A percentile compares a stretch with the other conserved stretches of the same genome.
Conservation (phyloP, 2,329 filamentous ascomycete genomes). For the Aureobasidium sp. region DNA sequence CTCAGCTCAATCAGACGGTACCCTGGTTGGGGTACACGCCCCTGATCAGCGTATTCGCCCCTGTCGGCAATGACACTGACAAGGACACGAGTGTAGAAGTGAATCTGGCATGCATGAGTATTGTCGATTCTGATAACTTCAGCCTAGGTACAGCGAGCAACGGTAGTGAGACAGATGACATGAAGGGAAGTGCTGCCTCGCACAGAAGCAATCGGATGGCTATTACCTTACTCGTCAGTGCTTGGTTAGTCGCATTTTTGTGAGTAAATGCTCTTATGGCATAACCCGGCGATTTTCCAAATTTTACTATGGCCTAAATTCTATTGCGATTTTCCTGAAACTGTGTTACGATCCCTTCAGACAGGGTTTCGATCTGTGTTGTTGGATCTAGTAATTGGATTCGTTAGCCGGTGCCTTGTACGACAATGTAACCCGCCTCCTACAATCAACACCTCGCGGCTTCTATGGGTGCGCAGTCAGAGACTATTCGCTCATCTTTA, state of each 20-base stretch:
- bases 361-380: too few species aligned
- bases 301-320: too few species aligned
- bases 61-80: background rate
- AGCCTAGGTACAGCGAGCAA: background rate
- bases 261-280: background rate
- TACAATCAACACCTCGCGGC: too few species aligned
- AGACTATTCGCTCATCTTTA: too few species aligned
- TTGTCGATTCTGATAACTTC: background rate
- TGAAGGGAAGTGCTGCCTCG: background rate
- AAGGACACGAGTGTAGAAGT: background rate
- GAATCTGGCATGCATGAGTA: background rate
- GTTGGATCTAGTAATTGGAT: too few species aligned
- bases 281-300: too few species aligned
- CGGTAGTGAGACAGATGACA: background rate
- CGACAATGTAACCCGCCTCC: too few species aligned
- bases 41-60: background rate
- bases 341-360: too few species aligned
- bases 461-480: too few species aligned
- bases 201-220: background rate
- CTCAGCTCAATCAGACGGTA: background rate
- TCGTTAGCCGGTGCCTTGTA: too few species aligned
- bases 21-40: background rate
- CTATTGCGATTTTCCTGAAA: too few species aligned
- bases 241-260: background rate
- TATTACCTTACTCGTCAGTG: background rate